Conservation (phyloP, 73 alveolate species). For the Breviolum minutum region DNA sequence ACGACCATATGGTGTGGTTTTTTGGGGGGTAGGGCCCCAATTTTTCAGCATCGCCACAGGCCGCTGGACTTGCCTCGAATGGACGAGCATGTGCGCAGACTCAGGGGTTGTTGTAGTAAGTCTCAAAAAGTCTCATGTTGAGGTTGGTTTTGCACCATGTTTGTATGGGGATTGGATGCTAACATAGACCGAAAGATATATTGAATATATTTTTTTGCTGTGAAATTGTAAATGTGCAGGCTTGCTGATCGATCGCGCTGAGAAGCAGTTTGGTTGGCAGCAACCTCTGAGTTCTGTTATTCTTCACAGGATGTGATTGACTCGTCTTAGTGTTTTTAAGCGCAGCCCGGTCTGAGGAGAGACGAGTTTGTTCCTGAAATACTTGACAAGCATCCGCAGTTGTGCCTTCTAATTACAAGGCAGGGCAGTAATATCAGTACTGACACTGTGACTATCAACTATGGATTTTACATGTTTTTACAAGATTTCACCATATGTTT, state of each 20-base stretch:
- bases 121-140: not conserved
- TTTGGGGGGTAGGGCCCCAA: too few relatives aligned
- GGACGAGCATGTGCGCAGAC: slow-evolving; percentile 52
- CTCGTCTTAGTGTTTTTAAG: not conserved
- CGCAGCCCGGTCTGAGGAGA: not conserved
- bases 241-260: slow-evolving; percentile 79
- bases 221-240: not conserved
- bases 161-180: not conserved
- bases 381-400: slow-evolving; percentile 87
- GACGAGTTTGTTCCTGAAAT: slow-evolving; percentile 83
- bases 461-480: too few relatives aligned
- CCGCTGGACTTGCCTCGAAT: slow-evolving; percentile 77
- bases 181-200: not conserved
- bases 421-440: not conserved
- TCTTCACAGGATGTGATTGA: not conserved
- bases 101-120: not conserved
- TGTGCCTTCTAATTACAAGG: slow-evolving; percentile 61
- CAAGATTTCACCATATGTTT: too few relatives aligned
- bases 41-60: not conserved
- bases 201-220: not conserved
- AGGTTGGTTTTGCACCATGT: not conserved
- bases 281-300: not conserved
- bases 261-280: slow-evolving; percentile 65
- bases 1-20: not conserved
- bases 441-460: not conserved